Evolutionary conservation across 2,329 filamentous ascomycete species (phyloP).

Genomic region (Aspergillus luchuensis): DNA sequence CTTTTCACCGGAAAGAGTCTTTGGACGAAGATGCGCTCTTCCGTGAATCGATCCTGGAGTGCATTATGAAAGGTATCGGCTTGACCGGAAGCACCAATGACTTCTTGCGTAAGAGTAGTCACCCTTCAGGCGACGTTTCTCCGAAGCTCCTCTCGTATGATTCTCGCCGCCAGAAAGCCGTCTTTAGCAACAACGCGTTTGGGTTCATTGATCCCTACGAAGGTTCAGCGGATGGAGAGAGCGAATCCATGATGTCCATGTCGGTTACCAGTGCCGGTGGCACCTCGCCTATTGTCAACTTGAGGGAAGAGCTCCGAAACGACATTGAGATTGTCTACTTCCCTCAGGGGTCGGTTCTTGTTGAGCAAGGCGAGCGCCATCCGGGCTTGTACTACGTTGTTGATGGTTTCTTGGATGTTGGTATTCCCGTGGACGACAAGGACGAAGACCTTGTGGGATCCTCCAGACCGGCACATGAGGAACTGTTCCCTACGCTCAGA

Average conservation of each 20-base stretch:
- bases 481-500: constrained; percentile 49
- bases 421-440: constrained; percentile 72
- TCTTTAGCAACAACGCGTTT: constrained; percentile 88
- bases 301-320: constrained; percentile 79
- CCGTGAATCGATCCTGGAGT: constrained; percentile 85
- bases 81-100: constrained; percentile 67
- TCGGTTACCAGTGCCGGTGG: constrained; percentile 67
- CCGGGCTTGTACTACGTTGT: constrained; percentile 97
- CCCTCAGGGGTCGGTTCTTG: constrained; percentile 87
- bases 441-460: constrained; percentile 43
- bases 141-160: constrained; percentile 84
- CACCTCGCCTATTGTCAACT: constrained; percentile 63
- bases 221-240: constrained; percentile 71
- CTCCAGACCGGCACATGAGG: constrained; percentile 37
- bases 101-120: constrained; percentile 61
- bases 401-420: constrained; percentile 93
- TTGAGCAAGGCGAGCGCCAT: constrained; percentile 96
- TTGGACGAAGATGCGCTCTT: constrained; percentile 88
- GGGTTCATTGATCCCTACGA: constrained; percentile 88
- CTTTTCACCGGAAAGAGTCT: constrained; percentile 72
- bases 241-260: constrained; percentile 73
- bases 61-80: constrained; percentile 92
- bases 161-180: constrained; percentile 73
- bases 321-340: constrained; percentile 98
- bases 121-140: constrained; percentile 76